Base-by-base conservation (phyloP, 176 grass and related monocot genomes). In the Phoenix roebelenii region DNA sequence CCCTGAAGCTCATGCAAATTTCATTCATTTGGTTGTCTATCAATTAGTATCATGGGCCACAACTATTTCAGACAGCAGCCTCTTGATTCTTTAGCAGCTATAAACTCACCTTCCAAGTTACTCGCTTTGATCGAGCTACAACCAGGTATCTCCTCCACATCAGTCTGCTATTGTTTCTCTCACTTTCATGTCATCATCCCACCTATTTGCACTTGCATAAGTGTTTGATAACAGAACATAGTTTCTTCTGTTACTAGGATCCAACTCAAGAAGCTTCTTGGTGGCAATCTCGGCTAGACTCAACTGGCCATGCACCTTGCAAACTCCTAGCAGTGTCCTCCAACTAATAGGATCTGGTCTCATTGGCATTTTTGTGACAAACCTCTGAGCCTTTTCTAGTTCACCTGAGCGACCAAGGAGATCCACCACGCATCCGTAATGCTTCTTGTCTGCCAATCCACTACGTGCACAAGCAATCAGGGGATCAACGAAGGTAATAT, bases 251-350 rank as follows among this genome's bases (percentile, higher is more conserved):
- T 87, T 78, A 29, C 18, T 29, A 9, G 52, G 65, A 10, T 87
- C 83, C 44, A 71, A n/a, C 32, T 63, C 64, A 25, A 26, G 66
- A 18, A 85, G 81, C 28, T 76, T 79, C 66, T 66, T 61, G 17
- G 64, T 73, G 26, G 49, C 64, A 14, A 79, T 73, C 74, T 85
- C 60, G 0, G 75, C 78, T 51, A 76, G 32, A 49, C 10, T 51
- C 4, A 85, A 57, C 69, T 90, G 32, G 17, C 61, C 49, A 48
- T 85, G 64, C 4, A 18, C 73, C 22, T 67, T 72, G 68, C 82
- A 79, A 3, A 72, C 67, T 61, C 71, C 68, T 12, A 83, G 65
- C 53, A 83, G 12, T 73, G 77, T 90, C 59, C 74, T 86, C 72
- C 76, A 79, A 66, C 82, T 55, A 49, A 86, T 28, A 22, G 76